Base-by-base conservation (phyloP, 352 stramenopile genomes). In the Globisporangium solare region DNA sequence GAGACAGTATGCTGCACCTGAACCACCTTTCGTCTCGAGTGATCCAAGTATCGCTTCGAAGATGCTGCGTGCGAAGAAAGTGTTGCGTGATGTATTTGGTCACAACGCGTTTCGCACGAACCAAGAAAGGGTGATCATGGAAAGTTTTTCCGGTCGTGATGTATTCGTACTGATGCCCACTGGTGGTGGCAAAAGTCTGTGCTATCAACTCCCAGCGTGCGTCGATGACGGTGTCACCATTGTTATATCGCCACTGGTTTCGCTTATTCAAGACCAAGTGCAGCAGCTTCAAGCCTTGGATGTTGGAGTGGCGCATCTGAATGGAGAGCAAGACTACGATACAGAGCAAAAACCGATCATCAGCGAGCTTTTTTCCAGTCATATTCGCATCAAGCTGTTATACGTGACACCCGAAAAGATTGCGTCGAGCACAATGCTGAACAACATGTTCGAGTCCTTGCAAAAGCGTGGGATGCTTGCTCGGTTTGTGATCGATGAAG, bases 161-260 rank as follows among this genome's bases (percentile, higher is more conserved):
- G 92, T 98, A 18, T 99, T 99, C 65, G 95, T 99, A 12, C 74
- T 99, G 11, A 99, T 99, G 96, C 97, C 97, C 11, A 99, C 97
- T 14, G 97, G 98, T 40, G 97, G 97, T 47, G 97, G 97, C 17
- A 99, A 99, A 70, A 98, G 83, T 51, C 70, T 99, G 2, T 99
- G 97, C 66, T 99, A 99, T 67, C 97, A 98, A 59, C 73, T 98
- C 13, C 92, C 92, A 42, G 91, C 85, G 20, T 95, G 85, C 51
- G 64, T 92, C 54, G 72, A 93, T 73, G 77, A 95, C 15, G 97
- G 97, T 17, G 67, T 99, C 7, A 94, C 95, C 0, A 89, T 99
- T 12, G 95, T 99, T 12, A 97, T 99, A 54, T 99, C 95, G 35
- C 98, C 98, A 10, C 88, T 99, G 2, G 79, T 99, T 2, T 99